Conservation (phyloP, 345 rosid species). For the Alliaria petiolata region DNA sequence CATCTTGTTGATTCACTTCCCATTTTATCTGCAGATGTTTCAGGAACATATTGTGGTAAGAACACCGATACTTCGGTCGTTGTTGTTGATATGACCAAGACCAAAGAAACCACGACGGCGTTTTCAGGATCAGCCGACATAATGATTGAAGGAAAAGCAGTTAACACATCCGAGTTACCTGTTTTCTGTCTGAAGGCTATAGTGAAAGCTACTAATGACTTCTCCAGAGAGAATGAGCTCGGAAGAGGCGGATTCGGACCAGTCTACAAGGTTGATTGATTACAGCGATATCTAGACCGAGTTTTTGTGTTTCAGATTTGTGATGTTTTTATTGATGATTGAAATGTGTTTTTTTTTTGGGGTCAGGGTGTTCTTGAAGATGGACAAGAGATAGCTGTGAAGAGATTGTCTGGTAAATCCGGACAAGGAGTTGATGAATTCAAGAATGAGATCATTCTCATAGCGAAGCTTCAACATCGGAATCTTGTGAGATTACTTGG, state of each 20-base stretch:
- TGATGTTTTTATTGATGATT: background rate
- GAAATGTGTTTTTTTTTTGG: slow-evolving; percentile 2
- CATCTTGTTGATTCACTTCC: background rate
- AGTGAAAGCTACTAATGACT: slow-evolving; percentile 29
- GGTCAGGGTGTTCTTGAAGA: slow-evolving; percentile 59
- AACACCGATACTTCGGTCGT: slow-evolving; percentile 18
- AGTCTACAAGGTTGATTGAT: slow-evolving; percentile 33
- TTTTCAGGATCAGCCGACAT: slow-evolving; percentile 35
- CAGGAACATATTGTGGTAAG: slow-evolving; percentile 37
- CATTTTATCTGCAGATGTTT: slow-evolving; percentile 39
- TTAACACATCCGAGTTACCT: slow-evolving; percentile 34
- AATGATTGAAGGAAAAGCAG: slow-evolving; percentile 34
- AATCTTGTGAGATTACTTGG: slow-evolving; percentile 72
- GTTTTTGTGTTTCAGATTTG: background rate
- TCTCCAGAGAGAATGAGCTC: slow-evolving; percentile 29
- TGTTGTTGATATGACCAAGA: slow-evolving; percentile 17
- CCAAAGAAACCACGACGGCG: slow-evolving; percentile 19
- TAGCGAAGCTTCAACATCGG: slow-evolving; percentile 61
- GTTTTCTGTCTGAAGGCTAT: slow-evolving; percentile 17
- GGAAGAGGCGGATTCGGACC: slow-evolving; percentile 39
- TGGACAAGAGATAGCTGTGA: slow-evolving; percentile 67
- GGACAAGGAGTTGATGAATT: slow-evolving; percentile 65
- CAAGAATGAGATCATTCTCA: slow-evolving; percentile 52
- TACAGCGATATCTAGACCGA: background rate
- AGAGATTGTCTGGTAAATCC: slow-evolving; percentile 51